phyloP scores from a whole-genome alignment of 2,329 filamentous ascomycete species.

The Endoconidiophora laricicola region DNA sequence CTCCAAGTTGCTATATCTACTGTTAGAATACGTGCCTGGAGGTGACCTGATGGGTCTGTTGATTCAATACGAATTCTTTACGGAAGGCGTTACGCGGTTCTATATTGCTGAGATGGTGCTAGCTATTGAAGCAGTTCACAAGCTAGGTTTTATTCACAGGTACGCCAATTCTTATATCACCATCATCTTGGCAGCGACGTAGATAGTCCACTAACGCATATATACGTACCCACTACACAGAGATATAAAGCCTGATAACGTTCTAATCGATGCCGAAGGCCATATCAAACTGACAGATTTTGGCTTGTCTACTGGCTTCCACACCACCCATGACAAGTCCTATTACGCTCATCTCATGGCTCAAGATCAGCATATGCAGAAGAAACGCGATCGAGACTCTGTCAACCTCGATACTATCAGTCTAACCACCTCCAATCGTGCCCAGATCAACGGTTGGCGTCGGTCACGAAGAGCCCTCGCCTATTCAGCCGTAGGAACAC shows the following conservation, averaged over 20 bases:
- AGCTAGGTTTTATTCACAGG: slow-evolving; percentile 66
- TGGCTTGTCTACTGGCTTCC: slow-evolving; percentile 91
- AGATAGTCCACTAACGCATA: neutral
- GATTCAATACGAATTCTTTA: slow-evolving; percentile 73
- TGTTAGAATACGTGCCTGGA: slow-evolving; percentile 69
- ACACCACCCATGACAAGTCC: slow-evolving; percentile 92
- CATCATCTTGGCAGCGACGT: neutral
- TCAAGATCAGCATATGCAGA: slow-evolving; percentile 56
- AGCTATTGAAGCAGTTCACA: slow-evolving; percentile 68
- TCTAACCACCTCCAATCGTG: slow-evolving; percentile 89
- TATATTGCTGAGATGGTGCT: slow-evolving; percentile 69
- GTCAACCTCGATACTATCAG: slow-evolving; percentile 97
- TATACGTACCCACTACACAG: slow-evolving; percentile 20
- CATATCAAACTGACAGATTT: slow-evolving; percentile 99
- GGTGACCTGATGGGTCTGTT: slow-evolving; percentile 74
- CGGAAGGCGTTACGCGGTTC: slow-evolving; percentile 67
- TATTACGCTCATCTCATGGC: slow-evolving; percentile 88
- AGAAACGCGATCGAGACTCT: slow-evolving; percentile 64
- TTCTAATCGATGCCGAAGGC: slow-evolving; percentile 82
- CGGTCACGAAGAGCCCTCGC: slow-evolving; percentile 90
- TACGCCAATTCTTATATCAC: slow-evolving; percentile 21
- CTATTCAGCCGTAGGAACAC: slow-evolving; percentile 94
- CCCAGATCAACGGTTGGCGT: slow-evolving; percentile 97
- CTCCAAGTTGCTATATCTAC: slow-evolving; percentile 57
- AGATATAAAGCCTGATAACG: slow-evolving; percentile 99